Base-by-base conservation (phyloP, 371 early-diverging fungal genomes). In the Lichtheimia hyalospora region DNA sequence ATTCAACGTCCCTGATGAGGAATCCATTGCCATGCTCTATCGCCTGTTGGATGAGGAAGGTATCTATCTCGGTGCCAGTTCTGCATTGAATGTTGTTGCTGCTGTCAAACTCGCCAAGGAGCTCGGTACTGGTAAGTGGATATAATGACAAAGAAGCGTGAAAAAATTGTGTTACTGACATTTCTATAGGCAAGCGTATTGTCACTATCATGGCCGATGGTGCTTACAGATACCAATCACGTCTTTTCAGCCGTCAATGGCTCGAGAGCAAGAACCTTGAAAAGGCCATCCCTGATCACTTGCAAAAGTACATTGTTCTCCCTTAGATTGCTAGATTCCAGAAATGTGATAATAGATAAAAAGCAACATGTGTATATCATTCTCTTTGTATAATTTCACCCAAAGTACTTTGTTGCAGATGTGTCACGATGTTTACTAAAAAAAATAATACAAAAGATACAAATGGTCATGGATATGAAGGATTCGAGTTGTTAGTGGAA, bases 161-260 rank as follows among this genome's bases (percentile, higher is more conserved):
- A 52, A 13, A 28, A 13, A 15, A 54, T 25, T 28, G 40, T 16
- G 53, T 52, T 54, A 8, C 34, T 34, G 18, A 7, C 23, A 18
- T 21, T 15, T 51, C 24, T 57, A 5, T 65, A 79, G 79, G 76
- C 49, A 83, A 87, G 62, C 89, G 80, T 49, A 76, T 96, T 62
- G 95, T 90, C 12, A 96, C 97, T 1, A 83, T 96, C 25, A 63
- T 96, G 61, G 90, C 92, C 61, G 97, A 96, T 74, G 96, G 96
- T 53, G 97, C 95, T 10, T 91, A 92, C 61, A 81, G 95, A 68
- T 96, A 96, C 75, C 95, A 94, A 74, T 89, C 92, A 8, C 84
- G 96, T 16, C 77, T 96, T 25, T 96, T 95, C 79, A 90, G 76
- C 64, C 81, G 86, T 43, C 76, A 79, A 59, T 95, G 95, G 94